These are phyloP conservation scores for Neurospora sp. DNA, from an alignment of 495 filamentous ascomycete species.

Conservation along the genomic window DNA sequence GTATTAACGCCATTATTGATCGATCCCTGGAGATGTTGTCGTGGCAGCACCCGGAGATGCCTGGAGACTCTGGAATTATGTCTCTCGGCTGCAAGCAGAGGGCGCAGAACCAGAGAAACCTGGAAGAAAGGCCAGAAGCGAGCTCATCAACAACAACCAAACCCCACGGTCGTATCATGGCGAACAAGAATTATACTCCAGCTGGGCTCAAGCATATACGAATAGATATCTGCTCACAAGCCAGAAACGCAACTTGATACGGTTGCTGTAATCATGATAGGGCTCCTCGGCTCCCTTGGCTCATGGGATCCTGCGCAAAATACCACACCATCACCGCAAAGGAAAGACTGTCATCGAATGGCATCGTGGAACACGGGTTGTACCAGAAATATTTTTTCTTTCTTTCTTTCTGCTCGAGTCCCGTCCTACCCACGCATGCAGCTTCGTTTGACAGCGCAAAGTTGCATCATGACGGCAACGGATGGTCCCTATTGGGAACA, in stretches of 20 bases:
- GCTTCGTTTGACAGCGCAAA: background rate
- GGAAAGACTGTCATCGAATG: background rate
- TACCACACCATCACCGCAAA: background rate
- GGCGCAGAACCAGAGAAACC: background rate
- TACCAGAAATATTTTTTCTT: background rate
- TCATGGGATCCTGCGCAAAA: background rate
- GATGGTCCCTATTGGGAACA: background rate
- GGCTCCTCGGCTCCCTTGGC: background rate
- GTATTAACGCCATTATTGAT: background rate
- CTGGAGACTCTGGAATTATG: background rate
- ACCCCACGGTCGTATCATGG: background rate
- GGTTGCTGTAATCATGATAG: background rate
- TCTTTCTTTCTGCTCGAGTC: background rate
- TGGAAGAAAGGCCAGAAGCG: background rate
- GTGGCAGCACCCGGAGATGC: background rate
- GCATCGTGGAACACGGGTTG: background rate
- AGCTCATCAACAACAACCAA: background rate
- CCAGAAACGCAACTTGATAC: background rate
- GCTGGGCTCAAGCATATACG: background rate
- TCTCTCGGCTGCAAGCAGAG: background rate
- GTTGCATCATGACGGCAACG: background rate
- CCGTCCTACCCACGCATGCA: background rate
- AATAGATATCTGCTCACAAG: background rate
- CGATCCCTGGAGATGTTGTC: background rate
- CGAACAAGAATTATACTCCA: background rate